Conservation (phyloP, 2,329 filamentous ascomycete genomes). For the Emericellopsis cladophorae region DNA sequence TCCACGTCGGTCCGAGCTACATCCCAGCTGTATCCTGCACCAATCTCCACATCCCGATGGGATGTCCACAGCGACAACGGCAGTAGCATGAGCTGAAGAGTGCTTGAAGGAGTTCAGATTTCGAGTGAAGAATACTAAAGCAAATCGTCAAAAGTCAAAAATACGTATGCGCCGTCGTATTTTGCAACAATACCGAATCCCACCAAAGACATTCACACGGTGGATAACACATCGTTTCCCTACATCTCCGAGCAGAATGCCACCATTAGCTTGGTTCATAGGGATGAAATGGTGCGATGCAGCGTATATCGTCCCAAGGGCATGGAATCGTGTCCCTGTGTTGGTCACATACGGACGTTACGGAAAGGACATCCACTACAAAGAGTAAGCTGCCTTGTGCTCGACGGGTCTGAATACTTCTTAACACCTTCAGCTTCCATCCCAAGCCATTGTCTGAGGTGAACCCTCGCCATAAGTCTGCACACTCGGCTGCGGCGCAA, state of each 20-base stretch:
- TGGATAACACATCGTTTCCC: constrained; percentile 12
- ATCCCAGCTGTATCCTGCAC: too few species aligned
- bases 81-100: too few species aligned
- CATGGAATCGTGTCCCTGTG: constrained; percentile 31
- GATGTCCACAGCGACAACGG: too few species aligned
- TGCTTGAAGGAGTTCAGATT: too few species aligned
- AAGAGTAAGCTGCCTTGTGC: constrained; percentile 26
- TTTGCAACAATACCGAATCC: constrained; percentile 9
- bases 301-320: constrained; percentile 23
- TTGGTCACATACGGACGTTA: constrained; percentile 63
- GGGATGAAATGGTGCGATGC: constrained; percentile 19
- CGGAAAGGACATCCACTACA: constrained; percentile 59
- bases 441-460: constrained; percentile 19
- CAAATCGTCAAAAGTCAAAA: too few species aligned
- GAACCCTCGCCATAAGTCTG: constrained; percentile 37
- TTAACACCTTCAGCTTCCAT: constrained; percentile 7
- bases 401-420: constrained; percentile 5
- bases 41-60: too few species aligned
- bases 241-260: constrained; percentile 27
- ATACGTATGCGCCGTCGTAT: not conserved
- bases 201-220: constrained; percentile 9
- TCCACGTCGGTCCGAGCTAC: too few species aligned
- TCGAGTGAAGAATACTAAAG: too few species aligned
- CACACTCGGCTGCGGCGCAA: constrained; percentile 30
- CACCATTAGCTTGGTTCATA: constrained; percentile 15